These are phyloP conservation scores for Lactarius deliciosus DNA, from an alignment of 768 basidiomycete genomes.

Conservation along the genomic window DNA sequence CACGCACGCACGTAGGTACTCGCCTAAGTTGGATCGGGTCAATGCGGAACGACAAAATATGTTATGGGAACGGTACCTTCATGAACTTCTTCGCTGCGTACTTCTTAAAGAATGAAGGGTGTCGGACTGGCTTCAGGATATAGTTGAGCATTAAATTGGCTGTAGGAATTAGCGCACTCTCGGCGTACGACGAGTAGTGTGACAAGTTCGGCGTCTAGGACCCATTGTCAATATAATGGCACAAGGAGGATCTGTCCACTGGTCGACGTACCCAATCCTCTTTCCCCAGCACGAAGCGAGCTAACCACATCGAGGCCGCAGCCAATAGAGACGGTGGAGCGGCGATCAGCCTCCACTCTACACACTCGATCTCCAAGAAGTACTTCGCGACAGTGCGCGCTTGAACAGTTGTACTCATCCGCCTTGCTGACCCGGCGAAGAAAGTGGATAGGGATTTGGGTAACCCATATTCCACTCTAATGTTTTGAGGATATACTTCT, in stretches of 20 bases:
- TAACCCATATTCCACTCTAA: constrained; percentile 84
- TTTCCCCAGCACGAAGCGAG: constrained; percentile 72
- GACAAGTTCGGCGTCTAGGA: constrained; percentile 78
- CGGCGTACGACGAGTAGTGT: constrained; percentile 85
- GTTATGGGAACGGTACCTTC: constrained; percentile 53
- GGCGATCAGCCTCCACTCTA: constrained; percentile 77
- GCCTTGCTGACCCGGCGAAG: constrained; percentile 89
- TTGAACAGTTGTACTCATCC: constrained; percentile 84
- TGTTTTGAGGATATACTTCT: constrained; percentile 83
- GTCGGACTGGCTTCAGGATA: constrained; percentile 65
- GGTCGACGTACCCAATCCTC: constrained; percentile 75
- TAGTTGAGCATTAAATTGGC: constrained; percentile 90
- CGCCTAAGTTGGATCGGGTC: constrained; percentile 47
- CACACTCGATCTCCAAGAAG: constrained; percentile 78
- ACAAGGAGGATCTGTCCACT: background rate
- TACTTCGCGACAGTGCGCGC: constrained; percentile 89
- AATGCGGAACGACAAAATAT: background rate
- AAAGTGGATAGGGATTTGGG: constrained; percentile 88
- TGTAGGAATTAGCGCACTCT: constrained; percentile 73
- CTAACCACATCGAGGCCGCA: constrained; percentile 85
- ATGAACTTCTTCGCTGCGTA: constrained; percentile 82
- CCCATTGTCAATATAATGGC: constrained; percentile 22
- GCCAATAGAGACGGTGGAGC: constrained; percentile 77
- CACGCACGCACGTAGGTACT: constrained; percentile 83
- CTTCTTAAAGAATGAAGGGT: constrained; percentile 84